Conservation (phyloP, 2,329 filamentous ascomycete genomes). For the Beauveria australis region DNA sequence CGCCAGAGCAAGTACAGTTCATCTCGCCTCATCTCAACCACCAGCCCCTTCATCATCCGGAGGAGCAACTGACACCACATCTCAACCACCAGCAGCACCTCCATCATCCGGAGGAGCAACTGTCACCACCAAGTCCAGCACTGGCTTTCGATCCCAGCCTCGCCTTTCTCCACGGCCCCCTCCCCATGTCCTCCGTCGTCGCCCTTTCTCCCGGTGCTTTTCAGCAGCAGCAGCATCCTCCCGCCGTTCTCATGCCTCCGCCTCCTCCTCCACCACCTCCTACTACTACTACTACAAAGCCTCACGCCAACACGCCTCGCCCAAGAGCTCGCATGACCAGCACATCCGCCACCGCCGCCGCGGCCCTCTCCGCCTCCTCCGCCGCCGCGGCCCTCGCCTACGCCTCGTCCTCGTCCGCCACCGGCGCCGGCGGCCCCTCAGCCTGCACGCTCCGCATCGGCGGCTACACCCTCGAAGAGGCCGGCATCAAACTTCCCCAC, state of each 20-base stretch:
- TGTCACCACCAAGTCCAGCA: neutral
- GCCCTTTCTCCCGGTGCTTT: too few relatives aligned
- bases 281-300: neutral
- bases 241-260: neutral
- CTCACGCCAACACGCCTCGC: neutral
- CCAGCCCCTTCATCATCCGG: too few relatives aligned
- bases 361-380: neutral
- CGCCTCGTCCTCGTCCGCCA: too few relatives aligned
- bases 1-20: neutral
- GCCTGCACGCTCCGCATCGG: slow-evolving; percentile 9
- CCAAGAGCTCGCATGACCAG: neutral
- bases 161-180: too few relatives aligned
- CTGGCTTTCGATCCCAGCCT: neutral
- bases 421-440: neutral
- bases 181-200: too few relatives aligned
- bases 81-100: neutral
- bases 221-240: too few relatives aligned
- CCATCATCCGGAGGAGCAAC: neutral
- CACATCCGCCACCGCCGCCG: neutral
- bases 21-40: neutral
- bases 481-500: slow-evolving; percentile 17
- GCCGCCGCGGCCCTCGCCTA: neutral
- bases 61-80: too few relatives aligned
- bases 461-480: slow-evolving; percentile 14
- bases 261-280: neutral